phyloP scores from a whole-genome alignment of 2,329 filamentous ascomycete species.

The Fusarium brevicatenulatum region DNA sequence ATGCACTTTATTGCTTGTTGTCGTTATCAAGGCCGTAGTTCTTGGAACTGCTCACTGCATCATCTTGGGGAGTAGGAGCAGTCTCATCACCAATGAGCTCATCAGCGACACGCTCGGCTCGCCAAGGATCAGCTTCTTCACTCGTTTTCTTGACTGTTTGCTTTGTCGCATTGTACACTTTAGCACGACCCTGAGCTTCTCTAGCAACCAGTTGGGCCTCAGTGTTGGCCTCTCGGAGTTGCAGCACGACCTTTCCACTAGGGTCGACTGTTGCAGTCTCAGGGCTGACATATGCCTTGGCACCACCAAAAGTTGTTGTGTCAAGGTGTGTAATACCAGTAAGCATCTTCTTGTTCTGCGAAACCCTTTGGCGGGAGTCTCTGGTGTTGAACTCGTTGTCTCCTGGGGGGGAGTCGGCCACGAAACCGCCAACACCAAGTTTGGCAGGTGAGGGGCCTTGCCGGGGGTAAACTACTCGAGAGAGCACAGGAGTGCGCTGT shows the following conservation, averaged over 20 bases:
- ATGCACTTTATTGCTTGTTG: constrained; percentile 27
- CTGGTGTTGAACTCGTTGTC: constrained; percentile 56
- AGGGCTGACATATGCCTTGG: constrained; percentile 64
- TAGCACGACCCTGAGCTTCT: constrained; percentile 54
- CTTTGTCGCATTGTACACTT: constrained; percentile 47
- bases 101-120: constrained; percentile 42
- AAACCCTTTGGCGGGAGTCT: constrained; percentile 22
- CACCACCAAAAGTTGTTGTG: constrained; percentile 60
- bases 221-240: constrained; percentile 52
- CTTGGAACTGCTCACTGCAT: constrained; percentile 49
- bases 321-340: constrained; percentile 57
- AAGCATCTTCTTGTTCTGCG: constrained; percentile 42
- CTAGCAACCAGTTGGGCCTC: constrained; percentile 57
- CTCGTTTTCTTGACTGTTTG: constrained; percentile 16
- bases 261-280: constrained; percentile 58
- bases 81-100: constrained; percentile 42
- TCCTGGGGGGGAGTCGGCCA: constrained; percentile 55
- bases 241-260: constrained; percentile 59
- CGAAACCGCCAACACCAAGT: constrained; percentile 66
- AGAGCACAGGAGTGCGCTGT: constrained; percentile 58
- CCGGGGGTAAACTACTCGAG: constrained; percentile 62
- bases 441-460: constrained; percentile 49
- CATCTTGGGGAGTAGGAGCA: constrained; percentile 58
- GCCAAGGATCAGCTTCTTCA: constrained; percentile 29
- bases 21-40: constrained; percentile 52